These are phyloP conservation scores for Epichloe sylvatica DNA, from an alignment of 2,329 filamentous ascomycete species.

Conservation along the genomic window DNA sequence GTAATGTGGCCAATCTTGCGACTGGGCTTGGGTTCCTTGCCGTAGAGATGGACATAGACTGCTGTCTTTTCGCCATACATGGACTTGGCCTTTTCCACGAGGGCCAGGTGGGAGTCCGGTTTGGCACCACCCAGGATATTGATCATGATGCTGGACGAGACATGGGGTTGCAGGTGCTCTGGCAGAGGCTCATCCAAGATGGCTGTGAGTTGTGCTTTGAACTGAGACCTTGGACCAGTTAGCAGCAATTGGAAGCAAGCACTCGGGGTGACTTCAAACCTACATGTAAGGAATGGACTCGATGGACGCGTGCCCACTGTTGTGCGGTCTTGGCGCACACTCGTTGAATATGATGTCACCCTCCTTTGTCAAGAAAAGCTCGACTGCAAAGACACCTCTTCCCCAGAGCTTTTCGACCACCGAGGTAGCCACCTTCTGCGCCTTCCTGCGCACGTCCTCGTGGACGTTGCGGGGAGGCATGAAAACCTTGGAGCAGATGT, in stretches of 20 bases:
- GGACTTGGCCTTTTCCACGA: slow-evolving; percentile 32
- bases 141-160: slow-evolving; percentile 57
- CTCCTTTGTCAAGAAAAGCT: slow-evolving; percentile 78
- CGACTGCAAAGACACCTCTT: slow-evolving; percentile 87
- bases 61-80: slow-evolving; percentile 32
- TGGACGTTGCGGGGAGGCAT: slow-evolving; percentile 63
- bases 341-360: slow-evolving; percentile 24
- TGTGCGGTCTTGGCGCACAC: slow-evolving; percentile 60
- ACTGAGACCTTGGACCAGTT: slow-evolving; percentile 49
- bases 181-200: slow-evolving; percentile 54
- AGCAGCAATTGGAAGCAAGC: neutral
- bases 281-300: slow-evolving; percentile 66
- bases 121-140: slow-evolving; percentile 63
- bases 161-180: slow-evolving; percentile 44
- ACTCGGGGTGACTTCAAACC: neutral
- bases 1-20: slow-evolving; percentile 96
- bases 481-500: slow-evolving; percentile 86
- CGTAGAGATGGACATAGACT: slow-evolving; percentile 70
- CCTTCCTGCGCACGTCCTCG: slow-evolving; percentile 43
- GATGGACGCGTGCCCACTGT: slow-evolving; percentile 91
- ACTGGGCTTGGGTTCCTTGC: slow-evolving; percentile 73
- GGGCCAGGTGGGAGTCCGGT: slow-evolving; percentile 44
- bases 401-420: slow-evolving; percentile 73
- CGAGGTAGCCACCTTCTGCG: slow-evolving; percentile 62
- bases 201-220: slow-evolving; percentile 74